Evolutionary conservation across 345 rosid species (phyloP), one percentile per base, ranked within the genome.

Genomic region (Populus pruinosa): DNA sequence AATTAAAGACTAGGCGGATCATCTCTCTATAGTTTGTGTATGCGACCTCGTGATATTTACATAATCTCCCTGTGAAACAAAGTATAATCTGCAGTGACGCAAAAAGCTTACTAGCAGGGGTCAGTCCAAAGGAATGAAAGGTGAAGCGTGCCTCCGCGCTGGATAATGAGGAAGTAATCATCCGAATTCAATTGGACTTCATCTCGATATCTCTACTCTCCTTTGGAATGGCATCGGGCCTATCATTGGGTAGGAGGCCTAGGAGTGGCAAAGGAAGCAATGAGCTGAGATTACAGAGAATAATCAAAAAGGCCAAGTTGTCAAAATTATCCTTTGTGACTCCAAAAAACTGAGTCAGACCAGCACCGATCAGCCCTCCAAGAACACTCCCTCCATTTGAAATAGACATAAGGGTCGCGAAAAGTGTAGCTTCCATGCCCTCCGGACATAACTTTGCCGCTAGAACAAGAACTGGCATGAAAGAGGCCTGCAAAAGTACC

Each of bases 401-500:
- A 81, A 94, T 86, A 66, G 98, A 96, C 98, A 96, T 92, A 69
- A 94, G 94, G 17, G 98, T 96, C 2, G 98, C 98, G 56, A 96
- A 96, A 18, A 94, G 94, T 21, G 97, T 96, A 72, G 97, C 98
- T 82, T 96, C 98, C 97, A 96, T 92, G 82, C 98, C 98, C 84
- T 92, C 97, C 17, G 97, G 99, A 79, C 98, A 94, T 56, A 96
- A 70, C 77, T 92, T 91, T 6, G 97, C 98, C 17, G 98, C 97
- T 64, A 94, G 85, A 73, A 96, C 97, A 70, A 92, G 97, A 78
- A 94, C 97, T 5, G 97, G 98, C 98, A 94, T 94, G 88, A 96
- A 94, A 43, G 99, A 96, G 80, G 91, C 95, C 98, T 94, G 88
- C 81, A 80, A 8, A 53, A 72, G 21, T 56, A 66, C 25, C n/a